phyloP scores from a whole-genome alignment of 176 grass and related monocot genomes.

The Hyparrhenia diplandra region DNA sequence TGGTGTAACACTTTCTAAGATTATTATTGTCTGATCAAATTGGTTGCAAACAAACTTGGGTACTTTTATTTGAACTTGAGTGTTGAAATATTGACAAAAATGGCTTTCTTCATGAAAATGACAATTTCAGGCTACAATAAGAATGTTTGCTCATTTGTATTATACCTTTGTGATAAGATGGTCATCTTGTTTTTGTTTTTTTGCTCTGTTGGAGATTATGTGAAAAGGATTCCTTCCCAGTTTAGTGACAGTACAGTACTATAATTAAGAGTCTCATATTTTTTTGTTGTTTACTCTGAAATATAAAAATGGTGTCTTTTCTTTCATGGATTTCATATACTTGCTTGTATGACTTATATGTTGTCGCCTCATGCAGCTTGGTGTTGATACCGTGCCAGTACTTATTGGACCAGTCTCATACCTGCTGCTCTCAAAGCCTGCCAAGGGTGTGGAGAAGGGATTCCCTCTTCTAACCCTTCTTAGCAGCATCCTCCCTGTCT shows the following conservation, averaged over 20 bases:
- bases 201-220: neutral
- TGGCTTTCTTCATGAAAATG: neutral
- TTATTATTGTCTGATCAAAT: neutral
- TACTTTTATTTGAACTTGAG: neutral
- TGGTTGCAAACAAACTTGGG: neutral
- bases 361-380: conserved; percentile 50
- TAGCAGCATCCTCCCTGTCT: conserved; percentile 69
- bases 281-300: neutral
- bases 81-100: neutral
- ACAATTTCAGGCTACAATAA: neutral
- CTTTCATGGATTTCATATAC: neutral
- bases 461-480: conserved; percentile 89
- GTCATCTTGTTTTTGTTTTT: neutral
- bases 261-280: neutral
- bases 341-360: neutral
- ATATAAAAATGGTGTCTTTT: neutral
- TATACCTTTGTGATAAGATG: neutral
- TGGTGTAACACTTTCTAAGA: neutral
- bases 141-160: neutral
- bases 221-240: neutral
- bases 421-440: conserved; percentile 86
- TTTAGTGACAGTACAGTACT: neutral
- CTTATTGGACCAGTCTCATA: conserved; percentile 93
- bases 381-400: conserved; percentile 72
- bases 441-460: conserved; percentile 84